These are phyloP conservation scores for Phaeosphaeria sp. DNA, from an alignment of 2,329 filamentous ascomycete species.

Conservation along the genomic window DNA sequence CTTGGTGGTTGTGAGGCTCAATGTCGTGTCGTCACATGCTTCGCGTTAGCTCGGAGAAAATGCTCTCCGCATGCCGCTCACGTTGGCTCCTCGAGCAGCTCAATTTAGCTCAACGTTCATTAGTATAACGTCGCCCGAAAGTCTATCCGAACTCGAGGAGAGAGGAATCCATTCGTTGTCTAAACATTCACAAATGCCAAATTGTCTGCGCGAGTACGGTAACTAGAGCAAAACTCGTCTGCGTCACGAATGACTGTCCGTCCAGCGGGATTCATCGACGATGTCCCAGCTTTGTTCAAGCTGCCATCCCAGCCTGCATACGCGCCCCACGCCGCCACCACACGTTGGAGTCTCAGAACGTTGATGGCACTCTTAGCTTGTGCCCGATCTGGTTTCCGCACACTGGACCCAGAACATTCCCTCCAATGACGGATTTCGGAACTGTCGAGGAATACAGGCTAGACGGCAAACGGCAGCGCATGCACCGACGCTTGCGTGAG, in stretches of 20 bases:
- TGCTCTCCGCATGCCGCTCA: background rate
- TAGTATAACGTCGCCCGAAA: constrained; percentile 14
- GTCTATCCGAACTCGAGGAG: background rate
- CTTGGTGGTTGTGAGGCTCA: background rate
- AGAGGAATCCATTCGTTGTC: background rate
- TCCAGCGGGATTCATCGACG: background rate
- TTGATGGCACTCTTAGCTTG: constrained; percentile 13
- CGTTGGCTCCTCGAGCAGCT: background rate
- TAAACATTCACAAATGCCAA: background rate
- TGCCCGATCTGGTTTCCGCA: constrained; percentile 2
- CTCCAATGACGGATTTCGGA: constrained; percentile 8
- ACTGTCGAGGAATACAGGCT: background rate
- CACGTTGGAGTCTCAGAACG: constrained; percentile 5
- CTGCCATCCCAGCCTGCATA: constrained; percentile 1
- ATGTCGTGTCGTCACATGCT: constrained; percentile 13
- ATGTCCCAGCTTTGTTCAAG: background rate
- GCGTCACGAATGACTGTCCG: background rate
- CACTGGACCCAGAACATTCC: background rate
- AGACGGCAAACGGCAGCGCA: constrained; percentile 5
- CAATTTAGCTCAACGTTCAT: constrained; percentile 14
- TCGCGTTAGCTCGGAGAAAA: background rate
- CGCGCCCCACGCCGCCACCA: background rate
- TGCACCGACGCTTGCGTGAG: constrained; percentile 2
- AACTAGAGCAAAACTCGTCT: background rate
- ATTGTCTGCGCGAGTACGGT: background rate